phyloP scores from a whole-genome alignment of 805 yeast genomes.

The Kluyveromyces lactis region DNA sequence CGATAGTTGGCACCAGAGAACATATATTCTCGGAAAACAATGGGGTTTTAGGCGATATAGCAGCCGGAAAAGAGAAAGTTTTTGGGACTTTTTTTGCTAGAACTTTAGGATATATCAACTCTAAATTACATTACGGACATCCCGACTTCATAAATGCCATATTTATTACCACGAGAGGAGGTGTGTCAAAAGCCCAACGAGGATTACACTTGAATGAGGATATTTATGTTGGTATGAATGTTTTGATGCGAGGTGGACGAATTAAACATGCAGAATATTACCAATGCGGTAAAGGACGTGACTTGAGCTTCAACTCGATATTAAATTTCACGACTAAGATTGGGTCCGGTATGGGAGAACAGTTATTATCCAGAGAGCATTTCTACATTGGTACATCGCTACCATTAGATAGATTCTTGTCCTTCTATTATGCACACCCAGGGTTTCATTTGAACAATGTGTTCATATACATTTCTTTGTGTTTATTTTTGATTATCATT shows the following conservation, averaged over 20 bases:
- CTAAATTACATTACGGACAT: slow-evolving; percentile 79
- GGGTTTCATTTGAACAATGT: slow-evolving; percentile 79
- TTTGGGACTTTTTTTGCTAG: slow-evolving; percentile 80
- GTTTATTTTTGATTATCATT: slow-evolving; percentile 49
- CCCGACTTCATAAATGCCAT: slow-evolving; percentile 73
- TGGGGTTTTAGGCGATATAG: slow-evolving; percentile 77
- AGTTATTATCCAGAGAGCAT: slow-evolving; percentile 74
- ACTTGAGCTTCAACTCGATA: slow-evolving; percentile 76
- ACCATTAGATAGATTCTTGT: slow-evolving; percentile 68
- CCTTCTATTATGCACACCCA: slow-evolving; percentile 80
- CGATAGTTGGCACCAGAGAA: slow-evolving; percentile 78
- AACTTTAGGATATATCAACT: slow-evolving; percentile 74
- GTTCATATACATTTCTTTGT: slow-evolving; percentile 60
- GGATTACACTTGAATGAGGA: slow-evolving; percentile 80
- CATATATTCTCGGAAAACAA: slow-evolving; percentile 76
- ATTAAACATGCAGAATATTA: slow-evolving; percentile 76
- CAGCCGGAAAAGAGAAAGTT: slow-evolving; percentile 84
- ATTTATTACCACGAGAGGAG: slow-evolving; percentile 80
- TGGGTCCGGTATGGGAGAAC: slow-evolving; percentile 91
- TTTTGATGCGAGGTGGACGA: slow-evolving; percentile 70
- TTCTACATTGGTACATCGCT: slow-evolving; percentile 70
- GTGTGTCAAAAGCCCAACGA: slow-evolving; percentile 78
- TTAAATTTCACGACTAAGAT: slow-evolving; percentile 75
- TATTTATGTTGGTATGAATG: slow-evolving; percentile 81
- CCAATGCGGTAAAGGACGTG: slow-evolving; percentile 85